Conservation (phyloP, 768 basidiomycete genomes). For the Panus rudis region DNA sequence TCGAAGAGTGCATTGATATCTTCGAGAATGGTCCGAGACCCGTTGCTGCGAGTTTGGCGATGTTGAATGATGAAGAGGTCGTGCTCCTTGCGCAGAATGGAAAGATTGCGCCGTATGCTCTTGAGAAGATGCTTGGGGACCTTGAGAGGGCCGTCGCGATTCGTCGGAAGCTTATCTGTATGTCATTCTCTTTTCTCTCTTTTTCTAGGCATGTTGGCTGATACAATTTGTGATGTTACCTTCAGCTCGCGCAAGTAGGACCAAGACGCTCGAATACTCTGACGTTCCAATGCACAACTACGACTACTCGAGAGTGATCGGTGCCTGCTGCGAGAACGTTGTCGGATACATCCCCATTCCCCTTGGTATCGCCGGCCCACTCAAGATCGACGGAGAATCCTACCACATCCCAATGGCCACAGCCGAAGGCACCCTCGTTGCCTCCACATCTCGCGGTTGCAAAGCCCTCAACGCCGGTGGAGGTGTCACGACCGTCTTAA, state of each 20-base stretch:
- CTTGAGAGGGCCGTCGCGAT: conserved; percentile 82
- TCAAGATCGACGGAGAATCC: conserved; percentile 78
- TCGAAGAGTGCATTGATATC: conserved; percentile 75
- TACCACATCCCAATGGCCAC: conserved; percentile 98
- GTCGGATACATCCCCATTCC: conserved; percentile 96
- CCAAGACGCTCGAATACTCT: conserved; percentile 77
- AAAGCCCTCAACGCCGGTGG: conserved; percentile 96
- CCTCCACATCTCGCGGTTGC: conserved; percentile 94
- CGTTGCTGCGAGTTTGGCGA: conserved; percentile 44
- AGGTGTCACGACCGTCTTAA: conserved; percentile 90
- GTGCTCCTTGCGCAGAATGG: conserved; percentile 83
- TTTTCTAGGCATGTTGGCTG: not conserved
- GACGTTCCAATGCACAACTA: conserved; percentile 79
- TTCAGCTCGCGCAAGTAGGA: conserved; percentile 76
- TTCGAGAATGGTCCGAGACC: conserved; percentile 70
- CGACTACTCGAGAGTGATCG: conserved; percentile 90
- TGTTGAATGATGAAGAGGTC: conserved; percentile 87
- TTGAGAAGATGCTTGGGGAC: conserved; percentile 92
- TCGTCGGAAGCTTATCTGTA: conserved; percentile 85
- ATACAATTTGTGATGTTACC: conserved; percentile 6
- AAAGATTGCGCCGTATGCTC: conserved; percentile 90
- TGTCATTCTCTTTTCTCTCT: conserved; percentile 27
- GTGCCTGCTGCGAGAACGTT: conserved; percentile 98
- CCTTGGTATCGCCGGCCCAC: conserved; percentile 92
- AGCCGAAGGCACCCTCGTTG: conserved; percentile 97